Evolutionary conservation across 176 grass and related monocot species (phyloP).

Genomic region (Oryza longistaminata): DNA sequence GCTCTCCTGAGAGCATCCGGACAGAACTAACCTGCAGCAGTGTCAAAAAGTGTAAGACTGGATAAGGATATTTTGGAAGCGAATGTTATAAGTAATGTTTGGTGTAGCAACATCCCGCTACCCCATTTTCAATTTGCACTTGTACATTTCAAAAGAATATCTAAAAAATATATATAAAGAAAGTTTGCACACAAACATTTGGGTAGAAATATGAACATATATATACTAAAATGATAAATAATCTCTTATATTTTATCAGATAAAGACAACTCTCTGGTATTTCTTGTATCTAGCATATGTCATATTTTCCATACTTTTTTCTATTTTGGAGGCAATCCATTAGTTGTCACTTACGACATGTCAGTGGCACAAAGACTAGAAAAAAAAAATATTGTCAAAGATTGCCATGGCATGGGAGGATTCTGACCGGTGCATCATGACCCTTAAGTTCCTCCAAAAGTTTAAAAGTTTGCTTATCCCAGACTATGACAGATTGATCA

Average conservation of each 20-base stretch:
- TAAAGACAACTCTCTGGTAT: not conserved
- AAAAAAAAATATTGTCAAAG: not conserved
- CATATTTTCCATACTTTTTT: not conserved
- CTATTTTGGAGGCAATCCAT: not conserved
- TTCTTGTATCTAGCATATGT: not conserved
- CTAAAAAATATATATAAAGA: not conserved
- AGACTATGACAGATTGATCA: conserved; percentile 97
- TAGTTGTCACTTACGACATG: not conserved
- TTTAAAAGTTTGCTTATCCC: conserved; percentile 96
- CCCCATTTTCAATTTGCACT: not conserved
- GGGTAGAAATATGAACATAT: not conserved
- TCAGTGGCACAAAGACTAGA: not conserved
- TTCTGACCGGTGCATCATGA: conserved; percentile 75
- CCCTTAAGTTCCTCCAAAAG: conserved; percentile 96
- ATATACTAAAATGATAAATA: not conserved
- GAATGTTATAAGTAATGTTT: not conserved
- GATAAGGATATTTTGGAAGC: not conserved
- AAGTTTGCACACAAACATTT: not conserved
- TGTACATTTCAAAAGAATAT: not conserved
- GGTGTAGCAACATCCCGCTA: not conserved
- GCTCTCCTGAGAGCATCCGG: conserved; percentile 97
- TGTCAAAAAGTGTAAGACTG: conserved; percentile 20
- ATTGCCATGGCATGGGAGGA: not conserved
- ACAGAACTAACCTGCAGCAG: conserved; percentile 81
- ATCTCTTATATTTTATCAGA: not conserved